Percentiles rank a stretch among this genome's conserved stretches.
These are phyloP conservation scores for Hansenula anomala DNA, from an alignment of 1,139 yeast genomes.

Conservation along the genomic window DNA sequence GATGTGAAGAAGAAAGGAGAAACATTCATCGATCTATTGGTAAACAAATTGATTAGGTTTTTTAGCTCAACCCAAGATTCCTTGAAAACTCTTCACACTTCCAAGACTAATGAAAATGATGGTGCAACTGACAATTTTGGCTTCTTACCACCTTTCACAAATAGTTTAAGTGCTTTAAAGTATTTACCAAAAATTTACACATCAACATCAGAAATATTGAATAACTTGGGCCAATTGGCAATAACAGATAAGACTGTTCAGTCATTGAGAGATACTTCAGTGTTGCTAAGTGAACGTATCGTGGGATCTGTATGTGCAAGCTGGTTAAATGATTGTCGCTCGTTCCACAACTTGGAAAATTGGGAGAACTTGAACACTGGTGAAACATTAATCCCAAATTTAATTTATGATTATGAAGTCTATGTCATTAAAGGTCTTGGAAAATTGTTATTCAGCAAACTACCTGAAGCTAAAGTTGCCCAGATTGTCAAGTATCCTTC, in stretches of 20 bases:
- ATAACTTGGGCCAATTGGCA: constrained; percentile 37
- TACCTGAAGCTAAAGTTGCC: constrained; percentile 33
- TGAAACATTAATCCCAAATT: constrained; percentile 43
- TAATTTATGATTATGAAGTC: constrained; percentile 37
- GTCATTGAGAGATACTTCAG: constrained; percentile 30
- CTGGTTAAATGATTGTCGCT: constrained; percentile 45
- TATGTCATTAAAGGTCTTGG: constrained; percentile 32
- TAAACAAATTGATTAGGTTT: constrained; percentile 30
- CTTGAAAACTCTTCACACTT: constrained; percentile 13
- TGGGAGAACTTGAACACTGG: constrained; percentile 33
- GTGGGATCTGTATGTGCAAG: constrained; percentile 43
- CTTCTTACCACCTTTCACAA: constrained; percentile 57
- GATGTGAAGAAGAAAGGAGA: constrained; percentile 34
- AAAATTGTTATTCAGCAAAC: constrained; percentile 26
- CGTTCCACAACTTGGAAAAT: constrained; percentile 40
- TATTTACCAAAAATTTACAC: constrained; percentile 40
- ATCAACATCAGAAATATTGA: constrained; percentile 34
- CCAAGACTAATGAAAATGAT: constrained; percentile 11
- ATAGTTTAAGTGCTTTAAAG: constrained; percentile 50
- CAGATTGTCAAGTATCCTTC: constrained; percentile 36
- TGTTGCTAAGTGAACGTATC: constrained; percentile 34
- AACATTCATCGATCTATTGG: constrained; percentile 27
- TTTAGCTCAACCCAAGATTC: constrained; percentile 32
- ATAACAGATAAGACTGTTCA: constrained; percentile 34
- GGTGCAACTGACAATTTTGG: constrained; percentile 36